Evolutionary conservation across 2,329 filamentous ascomycete species (phyloP).

Genomic region (Fusarium albosuccineum): DNA sequence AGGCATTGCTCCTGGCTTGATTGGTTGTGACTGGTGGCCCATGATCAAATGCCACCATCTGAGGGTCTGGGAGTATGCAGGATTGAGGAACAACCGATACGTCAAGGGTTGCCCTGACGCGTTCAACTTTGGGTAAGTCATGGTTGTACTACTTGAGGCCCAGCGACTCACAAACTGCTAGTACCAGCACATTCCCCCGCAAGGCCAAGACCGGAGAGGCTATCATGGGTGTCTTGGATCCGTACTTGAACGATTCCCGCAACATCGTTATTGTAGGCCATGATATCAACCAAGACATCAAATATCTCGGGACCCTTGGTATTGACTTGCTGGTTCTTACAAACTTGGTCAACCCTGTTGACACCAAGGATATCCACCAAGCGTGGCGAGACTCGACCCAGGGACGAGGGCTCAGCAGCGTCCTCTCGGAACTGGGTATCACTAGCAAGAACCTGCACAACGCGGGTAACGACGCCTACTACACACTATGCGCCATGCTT

Average conservation of each 20-base stretch:
- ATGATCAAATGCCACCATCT: constrained; percentile 80
- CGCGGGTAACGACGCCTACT: constrained; percentile 87
- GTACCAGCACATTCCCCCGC: constrained; percentile 58
- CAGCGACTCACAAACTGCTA: constrained; percentile 42
- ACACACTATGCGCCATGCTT: constrained; percentile 81
- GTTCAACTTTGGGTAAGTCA: constrained; percentile 79
- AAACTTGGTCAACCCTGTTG: constrained; percentile 72
- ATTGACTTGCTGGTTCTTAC: constrained; percentile 68
- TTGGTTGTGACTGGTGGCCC: constrained; percentile 75
- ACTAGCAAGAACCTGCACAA: constrained; percentile 80
- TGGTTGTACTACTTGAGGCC: not conserved
- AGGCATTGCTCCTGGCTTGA: constrained; percentile 68
- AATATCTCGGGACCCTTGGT: constrained; percentile 74
- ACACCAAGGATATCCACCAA: constrained; percentile 80
- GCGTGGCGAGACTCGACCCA: constrained; percentile 68
- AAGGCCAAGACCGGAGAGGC: constrained; percentile 50
- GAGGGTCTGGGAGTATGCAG: constrained; percentile 76
- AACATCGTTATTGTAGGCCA: constrained; percentile 86
- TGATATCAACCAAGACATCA: constrained; percentile 75
- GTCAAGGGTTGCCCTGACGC: constrained; percentile 78
- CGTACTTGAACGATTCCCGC: constrained; percentile 46
- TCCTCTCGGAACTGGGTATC: constrained; percentile 76
- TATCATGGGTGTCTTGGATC: constrained; percentile 55
- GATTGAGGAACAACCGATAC: constrained; percentile 75
- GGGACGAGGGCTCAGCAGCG: constrained; percentile 66